Evolutionary conservation across 2,329 filamentous ascomycete species (phyloP).

Genomic region (Aspergillus tubingensis): DNA sequence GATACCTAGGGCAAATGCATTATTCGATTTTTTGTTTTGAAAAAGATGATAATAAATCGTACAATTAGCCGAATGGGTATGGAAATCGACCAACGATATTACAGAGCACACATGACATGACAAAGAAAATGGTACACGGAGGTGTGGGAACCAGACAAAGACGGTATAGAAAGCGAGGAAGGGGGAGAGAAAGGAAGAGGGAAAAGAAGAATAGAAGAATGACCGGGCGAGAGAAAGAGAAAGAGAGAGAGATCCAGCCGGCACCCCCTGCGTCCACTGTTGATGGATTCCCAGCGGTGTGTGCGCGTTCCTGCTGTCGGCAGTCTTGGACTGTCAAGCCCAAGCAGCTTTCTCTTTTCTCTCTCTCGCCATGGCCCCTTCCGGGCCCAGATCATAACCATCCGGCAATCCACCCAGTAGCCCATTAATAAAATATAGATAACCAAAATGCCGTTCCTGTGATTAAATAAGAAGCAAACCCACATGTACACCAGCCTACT

Average conservation of each 20-base stretch:
- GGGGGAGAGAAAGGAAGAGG: conserved; percentile 4
- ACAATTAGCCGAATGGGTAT: conserved; percentile 6
- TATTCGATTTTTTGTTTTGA: background rate
- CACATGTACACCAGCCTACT: conserved; percentile 4
- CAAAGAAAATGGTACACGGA: conserved; percentile 1
- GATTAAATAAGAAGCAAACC: background rate
- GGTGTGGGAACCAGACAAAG: conserved; percentile 12
- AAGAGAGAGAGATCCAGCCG: conserved; percentile 1
- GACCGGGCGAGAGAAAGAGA: background rate
- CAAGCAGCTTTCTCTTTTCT: background rate
- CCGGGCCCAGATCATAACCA: background rate
- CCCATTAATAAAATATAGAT: conserved; percentile 8
- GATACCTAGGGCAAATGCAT: background rate
- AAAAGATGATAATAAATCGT: background rate
- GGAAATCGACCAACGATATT: conserved; percentile 3
- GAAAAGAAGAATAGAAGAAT: conserved; percentile 2
- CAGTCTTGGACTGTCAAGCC: background rate
- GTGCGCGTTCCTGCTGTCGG: background rate
- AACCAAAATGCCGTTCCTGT: conserved; percentile 5
- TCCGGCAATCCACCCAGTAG: conserved; percentile 5
- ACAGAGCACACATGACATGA: conserved; percentile 5
- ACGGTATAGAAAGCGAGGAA: conserved; percentile 4
- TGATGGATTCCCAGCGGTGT: conserved; percentile 8
- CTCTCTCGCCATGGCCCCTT: background rate
- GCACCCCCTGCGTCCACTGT: conserved; percentile 10